Percentiles rank a stretch among this genome's conserved stretches.
Conservation (phyloP, 345 rosid species). For the Syzygium aromaticum region DNA sequence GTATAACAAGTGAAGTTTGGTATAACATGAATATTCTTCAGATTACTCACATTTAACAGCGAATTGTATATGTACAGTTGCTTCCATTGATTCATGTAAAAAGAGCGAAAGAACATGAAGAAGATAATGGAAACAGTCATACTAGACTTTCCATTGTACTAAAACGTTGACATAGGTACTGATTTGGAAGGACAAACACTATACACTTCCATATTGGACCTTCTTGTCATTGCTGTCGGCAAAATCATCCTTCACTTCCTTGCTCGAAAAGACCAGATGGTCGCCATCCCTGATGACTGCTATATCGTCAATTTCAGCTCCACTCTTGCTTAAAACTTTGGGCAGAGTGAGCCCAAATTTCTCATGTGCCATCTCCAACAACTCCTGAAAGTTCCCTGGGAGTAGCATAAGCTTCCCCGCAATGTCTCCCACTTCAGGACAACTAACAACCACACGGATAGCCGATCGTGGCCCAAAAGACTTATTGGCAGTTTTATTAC, state of each 20-base stretch:
- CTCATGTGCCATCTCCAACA: slow-evolving; percentile 46
- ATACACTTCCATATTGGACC: neutral
- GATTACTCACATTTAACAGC: neutral
- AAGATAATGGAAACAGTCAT: neutral
- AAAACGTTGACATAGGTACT: neutral
- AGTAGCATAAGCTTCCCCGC: slow-evolving; percentile 53
- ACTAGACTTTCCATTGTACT: neutral
- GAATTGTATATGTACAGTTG: neutral
- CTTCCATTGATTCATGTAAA: neutral
- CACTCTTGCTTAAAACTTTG: slow-evolving; percentile 40
- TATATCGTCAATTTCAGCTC: slow-evolving; percentile 66
- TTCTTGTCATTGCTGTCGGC: neutral
- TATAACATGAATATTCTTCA: neutral
- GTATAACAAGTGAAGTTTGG: neutral
- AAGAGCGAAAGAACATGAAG: neutral
- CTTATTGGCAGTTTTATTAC: slow-evolving; percentile 22
- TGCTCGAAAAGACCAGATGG: slow-evolving; percentile 45
- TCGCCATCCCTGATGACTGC: slow-evolving; percentile 80
- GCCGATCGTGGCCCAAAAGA: slow-evolving; percentile 1
- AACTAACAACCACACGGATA: slow-evolving; percentile 58
- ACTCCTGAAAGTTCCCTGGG: slow-evolving; percentile 50
- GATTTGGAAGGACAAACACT: neutral
- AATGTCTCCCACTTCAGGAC: slow-evolving; percentile 37
- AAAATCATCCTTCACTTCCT: slow-evolving; percentile 2
- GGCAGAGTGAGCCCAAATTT: slow-evolving; percentile 41